These are phyloP conservation scores for Cenchrus americanus DNA, from an alignment of 176 grass and related monocot species.

Conservation along the genomic window DNA sequence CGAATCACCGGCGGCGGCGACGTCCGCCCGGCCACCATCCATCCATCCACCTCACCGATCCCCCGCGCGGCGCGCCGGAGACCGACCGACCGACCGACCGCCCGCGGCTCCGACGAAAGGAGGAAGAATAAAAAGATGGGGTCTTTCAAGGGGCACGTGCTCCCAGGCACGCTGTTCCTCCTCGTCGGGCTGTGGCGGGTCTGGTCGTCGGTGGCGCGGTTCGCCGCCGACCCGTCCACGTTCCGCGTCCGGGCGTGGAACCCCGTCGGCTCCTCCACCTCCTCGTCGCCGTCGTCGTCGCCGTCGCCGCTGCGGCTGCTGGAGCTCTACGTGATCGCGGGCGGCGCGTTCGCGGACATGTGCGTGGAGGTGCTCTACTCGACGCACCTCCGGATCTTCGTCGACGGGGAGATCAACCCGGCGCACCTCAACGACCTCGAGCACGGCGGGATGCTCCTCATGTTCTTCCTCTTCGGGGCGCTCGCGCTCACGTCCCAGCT, in stretches of 20 bases:
- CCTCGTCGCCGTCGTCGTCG: not conserved
- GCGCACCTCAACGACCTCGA: conserved; percentile 92
- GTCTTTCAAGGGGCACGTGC: conserved; percentile 88
- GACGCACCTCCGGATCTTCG: conserved; percentile 69
- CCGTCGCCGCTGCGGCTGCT: conserved; percentile 42
- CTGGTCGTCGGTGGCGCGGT: conserved; percentile 55
- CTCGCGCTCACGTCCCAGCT: conserved; percentile 67
- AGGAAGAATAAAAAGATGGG: conserved; percentile 43
- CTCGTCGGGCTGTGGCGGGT: conserved; percentile 70
- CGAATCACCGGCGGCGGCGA: no score
- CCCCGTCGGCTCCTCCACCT: conserved; percentile 19
- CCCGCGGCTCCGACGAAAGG: no score
- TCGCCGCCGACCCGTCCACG: conserved; percentile 49
- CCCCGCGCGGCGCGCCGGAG: no score
- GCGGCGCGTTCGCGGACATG: conserved; percentile 84
- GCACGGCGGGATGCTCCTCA: conserved; percentile 92
- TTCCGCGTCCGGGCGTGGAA: conserved; percentile 83
- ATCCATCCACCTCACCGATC: no score
- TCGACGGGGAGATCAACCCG: conserved; percentile 60
- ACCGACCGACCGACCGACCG: no score
- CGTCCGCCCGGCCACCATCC: no score
- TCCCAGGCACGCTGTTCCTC: conserved; percentile 86
- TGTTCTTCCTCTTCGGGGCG: conserved; percentile 88
- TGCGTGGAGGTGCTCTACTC: conserved; percentile 95
- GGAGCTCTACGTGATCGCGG: conserved; percentile 80